Base-by-base conservation (phyloP, 148 eudicot species). In the Diospyros kaki region DNA sequence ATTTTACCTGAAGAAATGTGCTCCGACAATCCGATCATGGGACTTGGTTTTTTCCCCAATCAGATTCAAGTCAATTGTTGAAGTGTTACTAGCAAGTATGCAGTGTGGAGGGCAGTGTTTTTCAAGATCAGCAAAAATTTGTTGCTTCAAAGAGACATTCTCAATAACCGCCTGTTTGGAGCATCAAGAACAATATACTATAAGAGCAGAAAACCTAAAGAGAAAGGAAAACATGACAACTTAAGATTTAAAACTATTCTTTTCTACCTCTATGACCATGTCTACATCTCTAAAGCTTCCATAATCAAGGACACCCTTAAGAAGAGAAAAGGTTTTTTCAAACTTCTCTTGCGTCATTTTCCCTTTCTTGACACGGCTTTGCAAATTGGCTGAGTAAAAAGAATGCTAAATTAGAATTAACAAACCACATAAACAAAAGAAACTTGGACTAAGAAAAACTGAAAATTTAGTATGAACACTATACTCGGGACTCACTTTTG, bases 41-140 rank as follows among this genome's bases (percentile, higher is more conserved):
- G 97, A 92, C 71, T 70, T 84, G 43, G 92, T 92, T 79, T 92
- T 94, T 83, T 92, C 88, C 52, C 98, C 96, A 73, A 94, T 89
- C 73, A 94, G 83, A 77, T 92, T 88, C 73, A 94, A 83, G 83
- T 94, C 98, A 74, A 94, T 94, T 18, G 98, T 94, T 40, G 98
- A 94, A 65, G 98, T 94, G 83, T 94, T 94, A 80, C 96, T 94
- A n/a, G 96, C 97, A 79, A 94, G 93, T 43, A 94, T 86, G 83
- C 98, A 94, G 75, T 92, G 96, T 18, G 97, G 86, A 83, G 98
- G 93, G 77, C 97, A 92, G 73, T 76, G 83, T 68, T 86, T 94
- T 69, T 92, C 98, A 77, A 94, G 82, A 75, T 94, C 97, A n/a
- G 83, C 76, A 86, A 94, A 94, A 75, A 94, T 94, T 79, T 94